phyloP scores from a whole-genome alignment of 768 basidiomycete species.

The Suillus fuscotomentosus region DNA sequence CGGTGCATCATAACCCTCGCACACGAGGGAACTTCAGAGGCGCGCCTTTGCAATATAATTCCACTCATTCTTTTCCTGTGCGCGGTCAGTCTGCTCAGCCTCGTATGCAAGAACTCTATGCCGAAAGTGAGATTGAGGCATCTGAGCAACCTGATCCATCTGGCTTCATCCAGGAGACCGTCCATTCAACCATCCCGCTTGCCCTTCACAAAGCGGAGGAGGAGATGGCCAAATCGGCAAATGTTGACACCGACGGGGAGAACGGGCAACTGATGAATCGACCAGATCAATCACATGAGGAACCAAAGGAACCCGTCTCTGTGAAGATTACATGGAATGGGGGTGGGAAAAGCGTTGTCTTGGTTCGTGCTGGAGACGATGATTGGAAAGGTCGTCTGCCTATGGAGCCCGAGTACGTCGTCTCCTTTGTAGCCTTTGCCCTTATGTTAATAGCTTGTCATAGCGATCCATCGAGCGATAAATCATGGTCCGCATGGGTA shows the following conservation, averaged over 20 bases:
- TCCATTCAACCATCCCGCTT: constrained; percentile 62
- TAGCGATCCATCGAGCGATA: constrained; percentile 32
- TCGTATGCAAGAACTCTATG: constrained; percentile 48
- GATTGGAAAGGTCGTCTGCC: constrained; percentile 69
- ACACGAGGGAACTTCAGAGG: constrained; percentile 34
- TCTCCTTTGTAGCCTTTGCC: constrained; percentile 7
- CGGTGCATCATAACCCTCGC: constrained; percentile 33
- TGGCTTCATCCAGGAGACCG: constrained; percentile 54
- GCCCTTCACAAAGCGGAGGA: constrained; percentile 41
- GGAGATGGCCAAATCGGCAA: constrained; percentile 17
- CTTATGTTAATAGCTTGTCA: constrained; percentile 16
- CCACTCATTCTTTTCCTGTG: constrained; percentile 41
- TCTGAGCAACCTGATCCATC: constrained; percentile 29
- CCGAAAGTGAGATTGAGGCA: constrained; percentile 30
- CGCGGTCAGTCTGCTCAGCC: constrained; percentile 33
- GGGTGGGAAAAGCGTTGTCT: constrained; percentile 59
- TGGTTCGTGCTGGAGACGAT: constrained; percentile 72
- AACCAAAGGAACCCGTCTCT: constrained; percentile 29
- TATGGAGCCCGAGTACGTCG: constrained; percentile 64
- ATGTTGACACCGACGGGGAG: constrained; percentile 14
- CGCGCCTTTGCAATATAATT: constrained; percentile 37
- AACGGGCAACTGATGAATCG: constrained; percentile 21
- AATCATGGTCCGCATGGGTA: constrained; percentile 39
- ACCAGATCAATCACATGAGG: constrained; percentile 18
- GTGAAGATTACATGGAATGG: constrained; percentile 67